These are phyloP conservation scores for Solanum hybrid DNA, from an alignment of 305 asterid genomes.

Conservation along the genomic window DNA sequence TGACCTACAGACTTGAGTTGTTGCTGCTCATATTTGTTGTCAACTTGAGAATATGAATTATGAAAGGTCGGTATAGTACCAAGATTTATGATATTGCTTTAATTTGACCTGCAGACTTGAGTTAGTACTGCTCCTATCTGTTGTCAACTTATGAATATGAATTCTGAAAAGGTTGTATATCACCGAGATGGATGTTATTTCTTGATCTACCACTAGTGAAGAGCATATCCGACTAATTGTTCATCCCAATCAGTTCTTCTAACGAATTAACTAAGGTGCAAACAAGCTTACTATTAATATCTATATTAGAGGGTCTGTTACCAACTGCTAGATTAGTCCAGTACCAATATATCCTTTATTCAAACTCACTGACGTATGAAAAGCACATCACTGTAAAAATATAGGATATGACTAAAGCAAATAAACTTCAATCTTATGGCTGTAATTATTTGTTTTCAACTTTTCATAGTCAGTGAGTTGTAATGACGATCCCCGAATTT, in stretches of 20 bases:
- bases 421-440: neutral
- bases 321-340: neutral
- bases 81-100: neutral
- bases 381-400: neutral
- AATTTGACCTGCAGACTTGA: neutral
- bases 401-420: neutral
- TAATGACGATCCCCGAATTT: neutral
- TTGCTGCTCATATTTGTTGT: neutral
- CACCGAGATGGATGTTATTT: constrained; percentile 4
- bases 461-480: neutral
- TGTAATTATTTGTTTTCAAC: neutral
- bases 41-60: neutral
- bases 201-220: constrained; percentile 15
- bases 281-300: constrained; percentile 4
- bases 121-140: neutral
- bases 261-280: constrained; percentile 26
- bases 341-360: neutral
- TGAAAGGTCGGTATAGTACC: neutral
- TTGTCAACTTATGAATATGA: constrained; percentile 24
- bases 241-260: constrained; percentile 29
- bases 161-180: constrained; percentile 2
- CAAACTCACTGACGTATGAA: too few species aligned
- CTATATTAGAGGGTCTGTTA: neutral
- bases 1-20: neutral
- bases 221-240: constrained; percentile 8